Evolutionary conservation across 768 basidiomycete species (phyloP).

Genomic region (Asterophora parasitica): DNA sequence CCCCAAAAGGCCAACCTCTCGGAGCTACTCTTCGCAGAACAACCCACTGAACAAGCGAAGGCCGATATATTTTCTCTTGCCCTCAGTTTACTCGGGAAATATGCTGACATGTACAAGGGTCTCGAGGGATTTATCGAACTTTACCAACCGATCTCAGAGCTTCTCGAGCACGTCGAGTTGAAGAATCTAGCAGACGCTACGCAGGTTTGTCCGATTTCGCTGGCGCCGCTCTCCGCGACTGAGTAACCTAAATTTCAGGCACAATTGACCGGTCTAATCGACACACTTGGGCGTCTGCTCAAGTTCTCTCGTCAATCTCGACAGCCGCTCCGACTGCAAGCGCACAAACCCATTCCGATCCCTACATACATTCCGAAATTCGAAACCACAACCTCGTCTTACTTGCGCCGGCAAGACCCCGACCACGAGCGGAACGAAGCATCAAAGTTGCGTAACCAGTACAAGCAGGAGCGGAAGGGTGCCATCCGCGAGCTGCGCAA

Average conservation of each 20-base stretch:
- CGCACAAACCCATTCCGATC: conserved; percentile 96
- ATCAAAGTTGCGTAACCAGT: conserved; percentile 78
- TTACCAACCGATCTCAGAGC: conserved; percentile 57
- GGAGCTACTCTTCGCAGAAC: conserved; percentile 31
- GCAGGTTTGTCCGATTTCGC: conserved; percentile 38
- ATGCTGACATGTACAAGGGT: conserved; percentile 71
- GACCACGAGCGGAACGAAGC: conserved; percentile 88
- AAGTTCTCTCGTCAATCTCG: conserved; percentile 72
- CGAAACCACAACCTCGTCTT: conserved; percentile 69
- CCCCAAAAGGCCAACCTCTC: conserved; percentile 44
- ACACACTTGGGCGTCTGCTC: conserved; percentile 56
- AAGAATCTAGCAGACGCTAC: conserved; percentile 44
- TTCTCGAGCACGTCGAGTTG: conserved; percentile 52
- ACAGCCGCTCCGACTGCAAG: conserved; percentile 76
- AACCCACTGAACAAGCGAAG: conserved; percentile 60
- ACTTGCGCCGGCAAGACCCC: conserved; percentile 79
- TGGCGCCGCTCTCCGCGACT: conserved; percentile 6
- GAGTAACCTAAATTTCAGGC: conserved; percentile 33
- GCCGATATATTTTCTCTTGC: conserved; percentile 62
- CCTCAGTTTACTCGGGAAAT: conserved; percentile 60
- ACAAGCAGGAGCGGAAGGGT: conserved; percentile 95
- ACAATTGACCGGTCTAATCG: conserved; percentile 38
- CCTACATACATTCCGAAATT: conserved; percentile 93
- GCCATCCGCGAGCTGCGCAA: conserved; percentile 95
- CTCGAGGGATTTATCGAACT: conserved; percentile 84